Evolutionary conservation across 208 protist genomes (phyloP).

Genomic region (Acanthamoeba healyi): DNA sequence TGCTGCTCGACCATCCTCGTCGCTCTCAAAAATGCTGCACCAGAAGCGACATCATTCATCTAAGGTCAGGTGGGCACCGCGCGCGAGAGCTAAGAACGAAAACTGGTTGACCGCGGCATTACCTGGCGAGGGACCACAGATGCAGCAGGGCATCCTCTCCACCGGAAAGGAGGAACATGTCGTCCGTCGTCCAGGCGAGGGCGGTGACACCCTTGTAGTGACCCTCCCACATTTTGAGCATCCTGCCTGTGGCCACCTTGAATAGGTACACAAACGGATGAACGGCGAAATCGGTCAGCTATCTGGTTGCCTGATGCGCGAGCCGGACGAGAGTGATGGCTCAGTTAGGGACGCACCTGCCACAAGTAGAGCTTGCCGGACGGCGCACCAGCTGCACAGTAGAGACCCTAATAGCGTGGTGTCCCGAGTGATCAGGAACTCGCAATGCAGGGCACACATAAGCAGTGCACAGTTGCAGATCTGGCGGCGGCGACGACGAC

Average conservation of each 20-base stretch:
- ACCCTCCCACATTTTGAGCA: constrained; percentile 68
- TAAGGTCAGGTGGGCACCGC: too few species aligned
- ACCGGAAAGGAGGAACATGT: constrained; percentile 66
- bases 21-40: constrained; percentile 40
- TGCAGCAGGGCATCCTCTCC: constrained; percentile 67
- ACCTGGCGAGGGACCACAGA: constrained; percentile 58
- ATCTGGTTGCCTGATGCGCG: neutral
- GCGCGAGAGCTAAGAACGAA: too few species aligned
- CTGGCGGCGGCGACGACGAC: too few species aligned
- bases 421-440: too few species aligned
- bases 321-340: neutral
- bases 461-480: neutral
- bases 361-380: constrained; percentile 69
- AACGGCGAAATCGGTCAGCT: too few species aligned
- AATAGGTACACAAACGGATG: too few species aligned
- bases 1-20: neutral
- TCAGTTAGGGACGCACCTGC: constrained; percentile 36
- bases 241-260: constrained; percentile 48
- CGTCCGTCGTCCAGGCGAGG: constrained; percentile 61
- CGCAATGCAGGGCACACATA: neutral
- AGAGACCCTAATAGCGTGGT: constrained; percentile 17
- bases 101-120: neutral
- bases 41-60: neutral
- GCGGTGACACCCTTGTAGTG: constrained; percentile 74
- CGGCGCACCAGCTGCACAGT: constrained; percentile 41